Conservation (phyloP, 2,329 filamentous ascomycete genomes). For the Monilinia aucupariae region DNA sequence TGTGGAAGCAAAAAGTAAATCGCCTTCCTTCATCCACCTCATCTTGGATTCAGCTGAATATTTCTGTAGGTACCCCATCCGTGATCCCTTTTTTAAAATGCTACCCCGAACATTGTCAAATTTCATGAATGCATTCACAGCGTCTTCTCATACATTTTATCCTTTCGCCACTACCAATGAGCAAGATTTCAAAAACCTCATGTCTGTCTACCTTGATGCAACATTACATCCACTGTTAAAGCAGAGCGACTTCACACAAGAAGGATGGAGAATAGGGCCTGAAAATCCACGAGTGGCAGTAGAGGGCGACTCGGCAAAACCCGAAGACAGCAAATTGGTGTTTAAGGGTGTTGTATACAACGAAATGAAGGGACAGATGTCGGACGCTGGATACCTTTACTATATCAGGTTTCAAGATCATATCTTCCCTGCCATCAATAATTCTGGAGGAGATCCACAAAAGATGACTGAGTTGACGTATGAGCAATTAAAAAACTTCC, state of each 20-base stretch:
- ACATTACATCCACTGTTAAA: constrained; percentile 87
- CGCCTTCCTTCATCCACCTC: constrained; percentile 7
- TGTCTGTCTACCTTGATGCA: constrained; percentile 94
- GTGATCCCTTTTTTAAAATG: constrained; percentile 99
- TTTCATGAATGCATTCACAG: constrained; percentile 99
- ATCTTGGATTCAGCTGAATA: constrained; percentile 32
- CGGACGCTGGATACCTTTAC: constrained; percentile 90
- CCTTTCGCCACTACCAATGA: constrained; percentile 95
- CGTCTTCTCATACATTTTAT: constrained; percentile 93
- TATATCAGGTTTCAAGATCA: constrained; percentile 94
- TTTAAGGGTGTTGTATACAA: constrained; percentile 99
- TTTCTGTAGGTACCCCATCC: constrained; percentile 73
- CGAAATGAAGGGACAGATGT: constrained; percentile 99
- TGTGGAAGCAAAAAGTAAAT: constrained; percentile 87
- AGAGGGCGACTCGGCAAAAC: constrained; percentile 39
- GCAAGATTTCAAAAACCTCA: constrained; percentile 91
- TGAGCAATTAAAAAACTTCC: constrained; percentile 81
- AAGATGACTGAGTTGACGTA: constrained; percentile 96
- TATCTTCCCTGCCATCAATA: constrained; percentile 90
- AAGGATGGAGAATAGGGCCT: constrained; percentile 93
- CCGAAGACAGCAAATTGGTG: constrained; percentile 63
- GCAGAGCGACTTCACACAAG: constrained; percentile 86
- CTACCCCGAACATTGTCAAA: constrained; percentile 95
- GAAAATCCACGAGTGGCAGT: constrained; percentile 64
- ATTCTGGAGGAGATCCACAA: constrained; percentile 92